A percentile compares a stretch with the other conserved stretches of the same genome.
These are phyloP conservation scores for Ophiostoma triangulosporum DNA, from an alignment of 2,329 filamentous ascomycete species.

Conservation along the genomic window DNA sequence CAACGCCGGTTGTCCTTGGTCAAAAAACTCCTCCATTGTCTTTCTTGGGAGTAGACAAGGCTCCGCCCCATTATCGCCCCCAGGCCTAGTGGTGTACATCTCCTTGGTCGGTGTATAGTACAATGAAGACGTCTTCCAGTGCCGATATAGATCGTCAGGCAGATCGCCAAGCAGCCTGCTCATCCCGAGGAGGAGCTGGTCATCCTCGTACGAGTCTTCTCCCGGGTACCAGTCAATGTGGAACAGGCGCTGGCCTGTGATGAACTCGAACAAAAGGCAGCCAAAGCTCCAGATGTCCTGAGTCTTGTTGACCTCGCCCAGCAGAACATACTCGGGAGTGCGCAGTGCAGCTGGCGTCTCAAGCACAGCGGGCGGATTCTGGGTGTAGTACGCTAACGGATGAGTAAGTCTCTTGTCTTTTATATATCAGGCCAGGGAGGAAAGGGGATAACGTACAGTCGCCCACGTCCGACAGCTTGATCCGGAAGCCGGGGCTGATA, in stretches of 20 bases:
- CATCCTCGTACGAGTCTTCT: background rate
- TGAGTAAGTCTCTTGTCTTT: background rate
- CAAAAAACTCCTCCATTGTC: conserved; percentile 2
- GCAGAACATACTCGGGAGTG: background rate
- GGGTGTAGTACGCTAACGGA: background rate
- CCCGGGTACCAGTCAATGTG: too few species aligned
- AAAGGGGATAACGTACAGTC: background rate
- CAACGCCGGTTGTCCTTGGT: background rate
- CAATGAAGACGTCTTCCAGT: background rate
- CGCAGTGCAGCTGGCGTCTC: background rate
- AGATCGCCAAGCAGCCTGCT: background rate
- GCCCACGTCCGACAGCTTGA: conserved; percentile 4
- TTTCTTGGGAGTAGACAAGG: background rate
- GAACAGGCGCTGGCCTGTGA: conserved; percentile 4
- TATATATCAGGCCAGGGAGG: too few species aligned
- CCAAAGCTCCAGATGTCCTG: conserved; percentile 8
- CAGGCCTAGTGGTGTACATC: background rate
- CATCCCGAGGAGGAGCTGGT: background rate
- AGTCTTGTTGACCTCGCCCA: background rate
- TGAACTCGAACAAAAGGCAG: conserved; percentile 5
- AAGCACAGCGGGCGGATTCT: background rate
- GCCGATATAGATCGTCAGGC: background rate
- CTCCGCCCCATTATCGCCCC: background rate
- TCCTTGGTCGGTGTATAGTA: conserved; percentile 2
- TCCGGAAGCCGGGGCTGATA: background rate